Conservation (phyloP, 208 protist species). For the Borovskyia barvae region DNA sequence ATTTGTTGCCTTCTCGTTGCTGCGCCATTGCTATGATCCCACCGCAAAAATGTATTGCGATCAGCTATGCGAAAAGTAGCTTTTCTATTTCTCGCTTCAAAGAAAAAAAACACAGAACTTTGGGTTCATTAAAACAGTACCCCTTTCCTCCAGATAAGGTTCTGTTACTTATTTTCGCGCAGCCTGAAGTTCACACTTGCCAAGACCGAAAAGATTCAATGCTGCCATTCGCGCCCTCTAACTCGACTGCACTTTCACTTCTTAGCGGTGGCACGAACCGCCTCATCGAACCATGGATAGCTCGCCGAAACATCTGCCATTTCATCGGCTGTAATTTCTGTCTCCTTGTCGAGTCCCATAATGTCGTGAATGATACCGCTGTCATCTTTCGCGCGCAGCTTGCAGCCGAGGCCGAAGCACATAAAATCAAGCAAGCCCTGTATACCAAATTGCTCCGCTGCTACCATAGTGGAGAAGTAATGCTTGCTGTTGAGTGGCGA, state of each 20-base stretch:
- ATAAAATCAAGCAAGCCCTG: constrained; percentile 74
- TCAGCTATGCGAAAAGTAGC: background rate
- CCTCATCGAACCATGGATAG: constrained; percentile 71
- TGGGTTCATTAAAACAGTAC: too few species aligned
- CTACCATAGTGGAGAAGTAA: constrained; percentile 66
- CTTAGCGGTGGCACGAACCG: constrained; percentile 23
- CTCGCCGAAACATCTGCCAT: constrained; percentile 32
- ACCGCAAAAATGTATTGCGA: background rate
- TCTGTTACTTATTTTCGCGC: background rate
- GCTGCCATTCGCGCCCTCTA: background rate
- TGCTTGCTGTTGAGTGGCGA: constrained; percentile 36
- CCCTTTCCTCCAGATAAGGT: background rate
- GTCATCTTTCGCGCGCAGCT: constrained; percentile 63
- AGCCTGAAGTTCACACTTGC: background rate
- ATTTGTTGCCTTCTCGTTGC: too few species aligned
- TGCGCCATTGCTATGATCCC: too few species aligned
- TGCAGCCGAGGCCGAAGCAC: constrained; percentile 68
- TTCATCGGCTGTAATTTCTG: constrained; percentile 38
- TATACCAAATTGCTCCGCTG: constrained; percentile 72
- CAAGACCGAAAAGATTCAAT: background rate
- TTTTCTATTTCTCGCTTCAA: background rate
- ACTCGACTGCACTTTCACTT: constrained; percentile 18
- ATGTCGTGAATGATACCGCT: constrained; percentile 44
- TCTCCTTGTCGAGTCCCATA: constrained; percentile 51
- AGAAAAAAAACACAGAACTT: constrained; percentile 1